phyloP scores from a whole-genome alignment of 106 monocot genomes.

The Alisma plantagoaquatica region DNA sequence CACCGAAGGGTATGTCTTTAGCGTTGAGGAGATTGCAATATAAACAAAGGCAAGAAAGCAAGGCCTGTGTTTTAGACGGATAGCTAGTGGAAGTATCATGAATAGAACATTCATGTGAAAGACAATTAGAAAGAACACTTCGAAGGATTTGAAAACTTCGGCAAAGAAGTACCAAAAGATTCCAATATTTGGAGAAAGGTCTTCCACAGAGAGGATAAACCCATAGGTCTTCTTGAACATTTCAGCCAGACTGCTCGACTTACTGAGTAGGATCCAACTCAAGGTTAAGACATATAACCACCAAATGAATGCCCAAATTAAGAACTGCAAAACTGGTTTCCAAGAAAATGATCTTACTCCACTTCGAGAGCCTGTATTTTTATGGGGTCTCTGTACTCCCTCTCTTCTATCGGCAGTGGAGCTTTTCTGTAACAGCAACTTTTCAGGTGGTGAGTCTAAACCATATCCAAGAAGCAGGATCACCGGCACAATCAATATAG shows the following conservation, averaged over 20 bases:
- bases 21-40: too few relatives aligned
- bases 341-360: constrained; percentile 35
- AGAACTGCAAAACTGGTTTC: constrained; percentile 43
- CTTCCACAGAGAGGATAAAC: too few relatives aligned
- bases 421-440: constrained; percentile 32
- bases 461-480: constrained; percentile 53
- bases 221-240: constrained; percentile 97
- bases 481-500: constrained; percentile 70
- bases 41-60: too few relatives aligned
- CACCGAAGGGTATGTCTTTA: too few relatives aligned
- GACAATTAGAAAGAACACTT: too few relatives aligned
- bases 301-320: constrained; percentile 75
- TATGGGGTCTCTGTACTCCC: too few relatives aligned
- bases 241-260: constrained; percentile 46
- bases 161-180: too few relatives aligned
- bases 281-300: constrained; percentile 42
- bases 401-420: constrained; percentile 8
- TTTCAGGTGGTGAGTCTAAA: constrained; percentile 66
- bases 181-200: too few relatives aligned
- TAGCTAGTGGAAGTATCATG: too few relatives aligned
- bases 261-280: constrained; percentile 49
- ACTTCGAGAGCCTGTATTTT: not conserved
- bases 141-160: too few relatives aligned
- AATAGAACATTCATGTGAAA: too few relatives aligned
- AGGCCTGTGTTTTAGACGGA: too few relatives aligned